phyloP scores from a whole-genome alignment of 2,329 filamentous ascomycete species.

The Epichloe sibirici region DNA sequence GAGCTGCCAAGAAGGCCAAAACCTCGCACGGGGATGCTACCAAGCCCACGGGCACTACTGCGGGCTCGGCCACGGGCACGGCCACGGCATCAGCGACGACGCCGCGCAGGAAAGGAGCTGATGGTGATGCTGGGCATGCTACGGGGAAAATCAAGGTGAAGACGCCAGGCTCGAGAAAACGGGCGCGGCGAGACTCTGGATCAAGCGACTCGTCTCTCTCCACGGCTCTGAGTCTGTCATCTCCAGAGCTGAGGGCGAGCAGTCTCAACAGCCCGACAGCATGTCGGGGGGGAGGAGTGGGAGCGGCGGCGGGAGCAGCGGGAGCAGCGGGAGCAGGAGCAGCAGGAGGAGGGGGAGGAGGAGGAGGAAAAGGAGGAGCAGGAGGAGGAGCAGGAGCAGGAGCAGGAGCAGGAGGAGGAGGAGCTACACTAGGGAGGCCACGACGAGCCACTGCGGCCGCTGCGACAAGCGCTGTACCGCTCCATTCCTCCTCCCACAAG shows the following conservation, averaged over 20 bases:
- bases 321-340: neutral
- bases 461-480: neutral
- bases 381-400: too few relatives aligned
- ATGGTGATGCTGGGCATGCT: neutral
- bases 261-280: constrained; percentile 5
- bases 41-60: constrained; percentile 1
- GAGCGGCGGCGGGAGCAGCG: neutral
- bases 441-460: constrained; percentile 1
- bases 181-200: constrained; percentile 23
- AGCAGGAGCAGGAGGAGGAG: neutral
- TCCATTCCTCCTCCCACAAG: constrained; percentile 1
- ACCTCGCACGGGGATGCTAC: constrained; percentile 13
- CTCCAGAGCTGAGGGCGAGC: constrained; percentile 22
- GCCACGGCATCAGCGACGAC: neutral
- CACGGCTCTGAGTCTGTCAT: constrained; percentile 26
- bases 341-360: neutral
- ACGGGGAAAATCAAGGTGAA: constrained; percentile 14
- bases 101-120: neutral
- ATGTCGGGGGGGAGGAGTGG: neutral
- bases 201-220: constrained; percentile 33
- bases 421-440: neutral
- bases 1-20: constrained; percentile 26
- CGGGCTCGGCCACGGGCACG: neutral
- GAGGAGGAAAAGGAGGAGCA: too few relatives aligned
- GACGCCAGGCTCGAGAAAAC: constrained; percentile 24